A percentile compares a stretch with the other conserved stretches of the same genome.
Evolutionary conservation across 1,284 basidiomycete species (phyloP).

Genomic region (Tylopilus sp.): DNA sequence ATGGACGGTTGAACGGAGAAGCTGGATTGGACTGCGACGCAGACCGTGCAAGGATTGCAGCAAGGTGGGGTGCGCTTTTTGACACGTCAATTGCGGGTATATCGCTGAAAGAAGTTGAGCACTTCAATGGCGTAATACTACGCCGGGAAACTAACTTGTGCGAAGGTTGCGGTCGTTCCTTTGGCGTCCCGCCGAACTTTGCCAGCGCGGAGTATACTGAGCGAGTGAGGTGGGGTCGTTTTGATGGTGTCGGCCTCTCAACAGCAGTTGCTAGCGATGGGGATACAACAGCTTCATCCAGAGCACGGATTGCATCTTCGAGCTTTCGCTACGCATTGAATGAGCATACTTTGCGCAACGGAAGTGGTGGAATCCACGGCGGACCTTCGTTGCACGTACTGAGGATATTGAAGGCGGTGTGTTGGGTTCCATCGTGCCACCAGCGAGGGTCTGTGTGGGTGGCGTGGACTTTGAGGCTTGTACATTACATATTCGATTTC

Average conservation of each 20-base stretch:
- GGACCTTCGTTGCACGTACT: conserved; percentile 34
- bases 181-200: conserved; percentile 66
- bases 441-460: no score
- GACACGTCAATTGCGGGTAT: conserved; percentile 35
- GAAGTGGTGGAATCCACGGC: neutral
- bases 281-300: conserved; percentile 56
- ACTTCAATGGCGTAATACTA: conserved; percentile 18
- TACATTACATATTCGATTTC: no score
- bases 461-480: no score
- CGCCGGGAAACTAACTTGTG: conserved; percentile 35
- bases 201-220: conserved; percentile 71
- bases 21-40: conserved; percentile 40
- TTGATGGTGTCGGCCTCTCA: conserved; percentile 45
- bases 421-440: conserved; percentile 15
- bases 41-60: conserved; percentile 62
- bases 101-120: conserved; percentile 9
- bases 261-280: conserved; percentile 22
- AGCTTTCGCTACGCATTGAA: conserved; percentile 56
- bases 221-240: conserved; percentile 49
- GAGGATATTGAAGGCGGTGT: conserved; percentile 20
- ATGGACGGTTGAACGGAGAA: conserved; percentile 39
- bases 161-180: conserved; percentile 35
- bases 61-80: conserved; percentile 62
- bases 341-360: conserved; percentile 1
- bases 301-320: conserved; percentile 62